Base-by-base conservation (phyloP, 2,329 filamentous ascomycete genomes). In the Furcasterigmium sp. region DNA sequence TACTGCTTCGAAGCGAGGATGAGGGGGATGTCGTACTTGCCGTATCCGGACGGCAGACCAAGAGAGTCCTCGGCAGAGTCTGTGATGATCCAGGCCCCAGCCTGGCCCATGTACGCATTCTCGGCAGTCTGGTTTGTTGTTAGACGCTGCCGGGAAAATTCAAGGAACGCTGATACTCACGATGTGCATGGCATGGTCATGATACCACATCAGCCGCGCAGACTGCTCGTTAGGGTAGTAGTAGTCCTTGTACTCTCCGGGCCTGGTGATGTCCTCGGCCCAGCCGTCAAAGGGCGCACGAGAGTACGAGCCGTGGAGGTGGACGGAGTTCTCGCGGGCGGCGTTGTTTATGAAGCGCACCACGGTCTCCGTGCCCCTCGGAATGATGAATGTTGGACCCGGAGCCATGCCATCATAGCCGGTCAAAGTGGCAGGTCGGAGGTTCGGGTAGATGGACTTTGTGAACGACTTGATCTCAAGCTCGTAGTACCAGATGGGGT, bases 211-310 rank as follows among this genome's bases (percentile, higher is more conserved):
- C 0, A 73, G 66, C 29, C 77, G 67, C 2, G 68, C 73, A 30
- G 63, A 65, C 52, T 80, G 70, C 10, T 56, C 60, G 53, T 81
- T 82, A 9, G 77, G 76, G 49, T 78, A 82, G 55, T 80, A 82
- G 56, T 82, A 80, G 47, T 81, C 78, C 55, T 82, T 80, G 58
- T 72, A 78, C 51, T 80, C 60, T 1, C 74, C 73, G 0, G 70
- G 67, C 1, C 57, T 36, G 1, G 72, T 72, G 14, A 65, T 60
- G 47, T 80, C 77, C 37, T 69, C 67, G 2, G 75, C 75, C 73
- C 74, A 79, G 0, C 75, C 75, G 46, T 75, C 52, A 25, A 47
- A 53, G 3, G 65, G 65, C 8, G 67, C 62, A 9, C 65, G 59
- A 15, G 69, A 70, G 30, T 66, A 74, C 10, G 72, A 76, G 1